Conservation (phyloP, 176 grass and related monocot species). For the Aegilops tauschii region DNA sequence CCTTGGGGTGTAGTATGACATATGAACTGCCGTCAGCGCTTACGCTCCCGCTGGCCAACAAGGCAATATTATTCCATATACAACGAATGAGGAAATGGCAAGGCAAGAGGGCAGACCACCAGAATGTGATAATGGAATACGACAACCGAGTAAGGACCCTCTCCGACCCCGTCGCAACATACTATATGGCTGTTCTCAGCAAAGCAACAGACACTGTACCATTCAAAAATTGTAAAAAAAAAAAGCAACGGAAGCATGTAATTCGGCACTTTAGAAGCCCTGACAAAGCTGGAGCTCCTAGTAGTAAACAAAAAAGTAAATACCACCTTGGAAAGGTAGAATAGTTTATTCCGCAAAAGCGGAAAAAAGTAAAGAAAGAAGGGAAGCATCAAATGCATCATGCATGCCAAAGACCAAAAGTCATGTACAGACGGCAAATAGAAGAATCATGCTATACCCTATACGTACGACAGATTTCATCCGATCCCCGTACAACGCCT, state of each 20-base stretch:
- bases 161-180: not conserved
- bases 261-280: not conserved
- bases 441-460: too few relatives aligned
- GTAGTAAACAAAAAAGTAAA: not conserved
- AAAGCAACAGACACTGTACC: too few relatives aligned
- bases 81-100: not conserved
- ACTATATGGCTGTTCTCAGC: too few relatives aligned
- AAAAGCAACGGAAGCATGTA: constrained; percentile 1
- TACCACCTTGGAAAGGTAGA: not conserved
- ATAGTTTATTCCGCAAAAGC: not conserved
- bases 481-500: too few relatives aligned
- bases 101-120: constrained; percentile 3
- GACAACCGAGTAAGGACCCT: not conserved
- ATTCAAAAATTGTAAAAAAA: too few relatives aligned
- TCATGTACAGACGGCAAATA: not conserved
- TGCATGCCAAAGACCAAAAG: not conserved
- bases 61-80: not conserved
- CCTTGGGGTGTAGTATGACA: not conserved
- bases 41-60: not conserved
- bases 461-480: too few relatives aligned
- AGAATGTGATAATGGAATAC: not conserved
- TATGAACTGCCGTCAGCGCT: constrained; percentile 32
- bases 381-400: too few relatives aligned
- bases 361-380: too few relatives aligned
- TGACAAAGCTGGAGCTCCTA: not conserved